Percentiles rank a stretch among this genome's conserved stretches.
Evolutionary conservation across 495 filamentous ascomycete species (phyloP).

Genomic region (Podospora pseudoanserina): DNA sequence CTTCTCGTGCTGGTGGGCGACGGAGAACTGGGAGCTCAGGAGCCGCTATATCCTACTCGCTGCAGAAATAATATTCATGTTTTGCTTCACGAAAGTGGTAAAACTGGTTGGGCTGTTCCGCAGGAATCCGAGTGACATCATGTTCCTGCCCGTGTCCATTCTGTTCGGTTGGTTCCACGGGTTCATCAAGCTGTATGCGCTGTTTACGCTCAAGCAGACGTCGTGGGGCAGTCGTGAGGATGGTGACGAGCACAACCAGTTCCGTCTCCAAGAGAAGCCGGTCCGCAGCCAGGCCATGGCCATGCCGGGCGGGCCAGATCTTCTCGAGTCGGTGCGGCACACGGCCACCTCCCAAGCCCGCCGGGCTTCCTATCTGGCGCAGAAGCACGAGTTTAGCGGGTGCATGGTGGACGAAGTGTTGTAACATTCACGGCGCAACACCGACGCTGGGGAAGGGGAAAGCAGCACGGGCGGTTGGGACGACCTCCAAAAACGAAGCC

Average conservation of each 20-base stretch:
- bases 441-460: background rate
- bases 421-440: constrained; percentile 9
- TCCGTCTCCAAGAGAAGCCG: constrained; percentile 52
- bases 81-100: constrained; percentile 67
- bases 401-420: constrained; percentile 9
- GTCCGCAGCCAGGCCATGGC: constrained; percentile 46
- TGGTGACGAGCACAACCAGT: constrained; percentile 59
- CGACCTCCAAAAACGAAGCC: background rate
- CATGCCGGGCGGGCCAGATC: constrained; percentile 37
- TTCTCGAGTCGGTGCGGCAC: constrained; percentile 22
- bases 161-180: constrained; percentile 77
- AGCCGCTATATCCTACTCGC: constrained; percentile 45
- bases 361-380: constrained; percentile 14
- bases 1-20: constrained; percentile 50
- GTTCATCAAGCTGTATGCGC: constrained; percentile 71
- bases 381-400: constrained; percentile 20
- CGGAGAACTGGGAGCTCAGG: constrained; percentile 41
- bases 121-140: constrained; percentile 63
- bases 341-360: constrained; percentile 16
- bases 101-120: constrained; percentile 72
- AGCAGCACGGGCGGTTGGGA: background rate
- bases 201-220: constrained; percentile 65
- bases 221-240: constrained; percentile 68
- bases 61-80: constrained; percentile 47
- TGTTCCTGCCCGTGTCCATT: constrained; percentile 68